phyloP scores from a whole-genome alignment of 192 early-diverging fungal genomes.

The Linnemannia exigua region DNA sequence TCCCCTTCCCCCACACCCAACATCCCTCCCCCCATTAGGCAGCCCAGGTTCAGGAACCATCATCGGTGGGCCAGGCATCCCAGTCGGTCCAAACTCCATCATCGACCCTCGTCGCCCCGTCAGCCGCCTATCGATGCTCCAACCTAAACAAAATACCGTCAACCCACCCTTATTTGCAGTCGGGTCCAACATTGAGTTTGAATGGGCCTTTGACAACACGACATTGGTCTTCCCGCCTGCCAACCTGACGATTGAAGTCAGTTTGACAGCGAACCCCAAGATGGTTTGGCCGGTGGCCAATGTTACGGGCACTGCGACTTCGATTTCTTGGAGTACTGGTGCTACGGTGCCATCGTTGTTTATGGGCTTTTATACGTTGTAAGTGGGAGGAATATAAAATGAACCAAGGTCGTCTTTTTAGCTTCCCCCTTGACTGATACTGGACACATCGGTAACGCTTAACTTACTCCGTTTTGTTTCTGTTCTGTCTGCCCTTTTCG shows the following conservation, averaged over 20 bases:
- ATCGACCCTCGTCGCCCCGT: slow-evolving; percentile 33
- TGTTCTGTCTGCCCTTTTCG: background rate
- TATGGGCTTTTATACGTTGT: slow-evolving; percentile 51
- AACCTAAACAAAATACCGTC: slow-evolving; percentile 40
- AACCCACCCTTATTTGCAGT: slow-evolving; percentile 46
- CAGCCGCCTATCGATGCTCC: slow-evolving; percentile 35
- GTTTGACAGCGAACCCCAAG: slow-evolving; percentile 19
- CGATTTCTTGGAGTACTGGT: slow-evolving; percentile 27
- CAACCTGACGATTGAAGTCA: slow-evolving; percentile 31
- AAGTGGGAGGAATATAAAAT: slow-evolving; percentile 3
- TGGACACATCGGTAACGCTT: background rate
- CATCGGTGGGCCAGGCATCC: slow-evolving; percentile 8
- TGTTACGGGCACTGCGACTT: slow-evolving; percentile 29
- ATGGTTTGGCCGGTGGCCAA: slow-evolving; percentile 40
- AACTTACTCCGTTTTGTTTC: too few species aligned
- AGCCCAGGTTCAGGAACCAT: slow-evolving; percentile 5
- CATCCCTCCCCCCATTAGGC: background rate
- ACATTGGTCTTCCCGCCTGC: slow-evolving; percentile 27
- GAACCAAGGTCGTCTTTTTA: background rate
- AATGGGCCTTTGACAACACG: slow-evolving; percentile 41
- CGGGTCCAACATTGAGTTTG: slow-evolving; percentile 35
- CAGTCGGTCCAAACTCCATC: slow-evolving; percentile 27
- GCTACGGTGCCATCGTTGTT: slow-evolving; percentile 13
- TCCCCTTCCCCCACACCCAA: background rate
- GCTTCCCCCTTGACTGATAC: background rate